Evolutionary conservation across 805 yeast genomes (phyloP), one percentile per base, ranked within the genome.

Genomic region (Cyberlindnera japonica): DNA sequence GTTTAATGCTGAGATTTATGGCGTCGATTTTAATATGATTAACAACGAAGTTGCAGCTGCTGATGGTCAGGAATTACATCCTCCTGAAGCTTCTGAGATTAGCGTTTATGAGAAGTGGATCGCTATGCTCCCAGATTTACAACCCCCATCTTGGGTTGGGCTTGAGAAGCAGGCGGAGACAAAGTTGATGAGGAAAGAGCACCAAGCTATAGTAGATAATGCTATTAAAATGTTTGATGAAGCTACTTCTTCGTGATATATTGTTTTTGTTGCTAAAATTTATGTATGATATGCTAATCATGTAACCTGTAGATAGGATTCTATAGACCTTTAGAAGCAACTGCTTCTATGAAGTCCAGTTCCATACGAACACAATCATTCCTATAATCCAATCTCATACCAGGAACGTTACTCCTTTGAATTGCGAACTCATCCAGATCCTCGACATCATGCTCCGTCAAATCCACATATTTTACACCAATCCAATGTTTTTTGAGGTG

Each of bases 111-210:
- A 37, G 2, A 43, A 48, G 3, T 84, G 90, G 89, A 67, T 81
- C 16, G 47, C 58, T 0, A 30, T 48, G 0, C 59, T 83, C 31
- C 89, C 89, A 0, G 72, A 67, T n/a, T 44, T 61, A 5, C 69
- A 71, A 32, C 75, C 81, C 2, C 62, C 78, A 32, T 51, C 61
- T 2, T 80, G 84, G 83, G 52, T 78, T 14, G 79, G 75, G 0
- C 54, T 80, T 18, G 62, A 65, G 6, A 66, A 60, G 5, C 69
- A 68, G 12, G 68, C 72, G 6, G 75, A 75, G 35, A 59, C 47
- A 10, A 39, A 57, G 16, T 49, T 69, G 31, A 49, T 45, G 36
- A 38, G 24, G 5, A 33, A 40, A n/a, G 50, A 48, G 28, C 40
- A 38, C 18, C 13, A 6, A 13, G 39, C 28, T 7, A 27, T 43